These are phyloP conservation scores for Rhizopus delemar DNA, from an alignment of 371 early-diverging fungal genomes.

Conservation along the genomic window DNA sequence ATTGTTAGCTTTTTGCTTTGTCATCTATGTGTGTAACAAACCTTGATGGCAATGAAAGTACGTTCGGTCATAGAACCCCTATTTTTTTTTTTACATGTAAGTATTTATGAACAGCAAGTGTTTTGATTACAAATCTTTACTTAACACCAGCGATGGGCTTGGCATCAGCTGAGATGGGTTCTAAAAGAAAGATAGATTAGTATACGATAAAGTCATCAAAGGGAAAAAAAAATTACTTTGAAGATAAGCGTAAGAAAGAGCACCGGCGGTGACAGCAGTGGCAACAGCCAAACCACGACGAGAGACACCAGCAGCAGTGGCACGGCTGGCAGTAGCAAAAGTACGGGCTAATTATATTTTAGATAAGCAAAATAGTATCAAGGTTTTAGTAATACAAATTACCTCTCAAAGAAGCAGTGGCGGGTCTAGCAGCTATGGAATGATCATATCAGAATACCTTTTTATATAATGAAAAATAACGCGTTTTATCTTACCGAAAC, in stretches of 20 bases:
- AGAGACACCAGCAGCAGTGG: slow-evolving; percentile 39
- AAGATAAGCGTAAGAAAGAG: slow-evolving; percentile 50
- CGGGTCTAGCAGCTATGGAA: slow-evolving; percentile 32
- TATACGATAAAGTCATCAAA: background rate
- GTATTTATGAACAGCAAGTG: too few relatives aligned
- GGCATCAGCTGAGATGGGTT: slow-evolving; percentile 49
- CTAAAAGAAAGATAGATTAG: slow-evolving; percentile 12
- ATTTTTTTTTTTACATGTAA: background rate
- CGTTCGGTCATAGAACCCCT: slow-evolving; percentile 72
- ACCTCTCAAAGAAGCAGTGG: slow-evolving; percentile 44
- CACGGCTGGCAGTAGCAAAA: slow-evolving; percentile 53
- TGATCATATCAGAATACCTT: background rate
- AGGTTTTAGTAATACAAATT: background rate
- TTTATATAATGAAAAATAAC: background rate
- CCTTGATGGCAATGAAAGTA: slow-evolving; percentile 81
- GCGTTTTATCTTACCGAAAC: slow-evolving; percentile 34
- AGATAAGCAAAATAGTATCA: background rate
- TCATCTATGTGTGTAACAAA: slow-evolving; percentile 1
- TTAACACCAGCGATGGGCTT: slow-evolving; percentile 69
- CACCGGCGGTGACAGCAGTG: slow-evolving; percentile 52
- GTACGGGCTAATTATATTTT: slow-evolving; percentile 36
- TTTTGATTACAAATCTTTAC: slow-evolving; percentile 21
- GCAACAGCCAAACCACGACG: slow-evolving; percentile 47
- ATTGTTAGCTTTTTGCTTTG: background rate
- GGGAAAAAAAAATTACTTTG: slow-evolving; percentile 26